phyloP scores from a whole-genome alignment of 768 basidiomycete genomes.

The Rhodosporidiobolus sp. region DNA sequence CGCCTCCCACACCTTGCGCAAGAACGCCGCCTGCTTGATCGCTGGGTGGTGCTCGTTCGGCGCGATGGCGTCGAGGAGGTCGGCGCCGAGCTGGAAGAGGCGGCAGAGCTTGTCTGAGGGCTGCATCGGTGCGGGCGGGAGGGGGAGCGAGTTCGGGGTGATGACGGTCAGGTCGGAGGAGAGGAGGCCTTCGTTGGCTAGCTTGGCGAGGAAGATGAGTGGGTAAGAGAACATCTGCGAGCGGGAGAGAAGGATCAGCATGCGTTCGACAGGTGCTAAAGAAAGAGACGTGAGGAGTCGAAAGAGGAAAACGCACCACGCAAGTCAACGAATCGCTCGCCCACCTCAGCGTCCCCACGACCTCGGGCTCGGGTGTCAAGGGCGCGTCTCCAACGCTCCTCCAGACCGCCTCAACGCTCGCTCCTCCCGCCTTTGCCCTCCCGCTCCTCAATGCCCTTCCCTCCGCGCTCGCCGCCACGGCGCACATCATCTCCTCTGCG shows the following conservation, averaged over 20 bases:
- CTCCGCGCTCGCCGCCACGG: slow-evolving; percentile 4
- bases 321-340: slow-evolving; percentile 34
- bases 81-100: slow-evolving; percentile 38
- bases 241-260: too few species aligned
- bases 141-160: slow-evolving; percentile 6
- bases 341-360: slow-evolving; percentile 25
- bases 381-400: neutral
- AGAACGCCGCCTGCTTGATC: slow-evolving; percentile 32
- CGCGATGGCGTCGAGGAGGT: slow-evolving; percentile 37
- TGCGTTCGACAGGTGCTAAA: too few species aligned
- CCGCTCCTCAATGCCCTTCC: neutral
- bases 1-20: slow-evolving; percentile 38
- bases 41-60: slow-evolving; percentile 32
- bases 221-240: slow-evolving; percentile 35
- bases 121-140: slow-evolving; percentile 12
- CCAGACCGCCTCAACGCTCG: slow-evolving; percentile 1
- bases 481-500: slow-evolving; percentile 28
- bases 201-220: slow-evolving; percentile 36
- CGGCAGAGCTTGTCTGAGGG: slow-evolving; percentile 35
- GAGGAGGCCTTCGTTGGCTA: slow-evolving; percentile 38
- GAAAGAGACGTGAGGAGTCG: too few species aligned
- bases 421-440: neutral
- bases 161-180: slow-evolving; percentile 32
- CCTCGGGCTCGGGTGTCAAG: slow-evolving; percentile 20
- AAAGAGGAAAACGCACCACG: slow-evolving; percentile 25